Evolutionary conservation across 1,284 basidiomycete species (phyloP), one percentile per base, ranked within the genome.

Genomic region (Sporisorium iseilematis-ciliati): DNA sequence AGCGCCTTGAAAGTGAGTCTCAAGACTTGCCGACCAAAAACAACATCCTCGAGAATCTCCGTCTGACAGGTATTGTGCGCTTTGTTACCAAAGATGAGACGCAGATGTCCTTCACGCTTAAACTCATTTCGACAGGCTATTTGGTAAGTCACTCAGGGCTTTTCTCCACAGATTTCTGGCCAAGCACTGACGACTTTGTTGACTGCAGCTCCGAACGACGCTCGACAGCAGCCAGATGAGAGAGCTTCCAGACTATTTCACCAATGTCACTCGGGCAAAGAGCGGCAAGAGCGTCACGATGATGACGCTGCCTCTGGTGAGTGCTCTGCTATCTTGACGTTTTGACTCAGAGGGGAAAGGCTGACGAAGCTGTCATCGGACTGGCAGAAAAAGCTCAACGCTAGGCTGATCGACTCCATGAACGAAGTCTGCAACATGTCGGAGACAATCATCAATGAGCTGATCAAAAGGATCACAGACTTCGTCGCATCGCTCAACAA

Each of bases 371-470:
- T 31, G 26, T 2, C 33, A 16, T 14, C 7, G 35, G 16, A 4
- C 14, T n/a, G n/a, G 33, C 53, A 78, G 74, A 93, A 93, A 84
- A 93, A 94, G 82, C 87, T 92, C 85, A 94, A 94, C 79, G 91
- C 92, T 0, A 87, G 92, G 57, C 91, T 93, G 89, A 91, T 91
- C 78, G 92, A 94, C 79, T 91, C 92, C 0, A 85, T 94, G 23
- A 92, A 93, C 64, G 93, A 94, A 83, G 90, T 92, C 0, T 86
- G 95, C 64, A 88, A 92, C 41, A 87, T 97, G 54, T 95, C 94
- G 77, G 90, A 93, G 63, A 42, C 29, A 3, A 63, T 75, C 40
- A 65, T 82, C 40, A 65, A 79, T 10, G 54, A 73, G 48, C 41
- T 80, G 14, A 68, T 75, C 40, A 48, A 53, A n/a, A 60, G 67